phyloP scores from a whole-genome alignment of 371 early-diverging fungal species.

The Umbelopsis sp. region DNA sequence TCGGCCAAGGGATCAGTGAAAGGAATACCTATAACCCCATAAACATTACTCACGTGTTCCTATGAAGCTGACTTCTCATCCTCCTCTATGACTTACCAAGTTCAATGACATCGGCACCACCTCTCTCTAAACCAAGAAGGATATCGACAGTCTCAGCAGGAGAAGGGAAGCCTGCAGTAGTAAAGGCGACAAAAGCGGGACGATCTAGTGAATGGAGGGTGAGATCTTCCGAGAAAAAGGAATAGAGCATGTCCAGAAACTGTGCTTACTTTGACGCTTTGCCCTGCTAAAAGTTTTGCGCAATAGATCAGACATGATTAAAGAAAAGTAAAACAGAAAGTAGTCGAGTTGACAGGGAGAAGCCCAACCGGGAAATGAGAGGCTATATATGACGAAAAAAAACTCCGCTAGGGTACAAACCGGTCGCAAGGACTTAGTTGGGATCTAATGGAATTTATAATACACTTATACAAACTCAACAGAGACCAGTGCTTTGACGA shows the following conservation, averaged over 20 bases:
- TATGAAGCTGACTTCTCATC: neutral
- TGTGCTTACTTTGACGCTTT: constrained; percentile 45
- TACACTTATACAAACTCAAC: neutral
- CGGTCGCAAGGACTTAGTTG: constrained; percentile 16
- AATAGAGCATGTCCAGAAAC: neutral
- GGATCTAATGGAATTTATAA: neutral
- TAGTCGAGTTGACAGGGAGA: neutral
- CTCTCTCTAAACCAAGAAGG: constrained; percentile 84
- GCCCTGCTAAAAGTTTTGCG: constrained; percentile 46
- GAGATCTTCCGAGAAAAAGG: neutral
- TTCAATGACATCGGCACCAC: constrained; percentile 97
- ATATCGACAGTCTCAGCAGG: constrained; percentile 78
- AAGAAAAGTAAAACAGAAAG: neutral
- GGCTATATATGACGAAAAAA: neutral
- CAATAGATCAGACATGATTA: constrained; percentile 49
- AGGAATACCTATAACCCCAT: constrained; percentile 75
- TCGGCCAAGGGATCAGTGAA: constrained; percentile 98
- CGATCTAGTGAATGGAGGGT: constrained; percentile 51
- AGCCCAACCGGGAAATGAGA: neutral
- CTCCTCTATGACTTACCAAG: constrained; percentile 66
- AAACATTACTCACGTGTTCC: neutral
- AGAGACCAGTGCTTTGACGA: neutral
- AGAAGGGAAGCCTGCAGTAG: constrained; percentile 92
- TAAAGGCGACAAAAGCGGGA: constrained; percentile 91
- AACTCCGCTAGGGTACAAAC: constrained; percentile 17